Conservation (phyloP, 1,139 yeast genomes). For the Zygoascus hellenicus region DNA sequence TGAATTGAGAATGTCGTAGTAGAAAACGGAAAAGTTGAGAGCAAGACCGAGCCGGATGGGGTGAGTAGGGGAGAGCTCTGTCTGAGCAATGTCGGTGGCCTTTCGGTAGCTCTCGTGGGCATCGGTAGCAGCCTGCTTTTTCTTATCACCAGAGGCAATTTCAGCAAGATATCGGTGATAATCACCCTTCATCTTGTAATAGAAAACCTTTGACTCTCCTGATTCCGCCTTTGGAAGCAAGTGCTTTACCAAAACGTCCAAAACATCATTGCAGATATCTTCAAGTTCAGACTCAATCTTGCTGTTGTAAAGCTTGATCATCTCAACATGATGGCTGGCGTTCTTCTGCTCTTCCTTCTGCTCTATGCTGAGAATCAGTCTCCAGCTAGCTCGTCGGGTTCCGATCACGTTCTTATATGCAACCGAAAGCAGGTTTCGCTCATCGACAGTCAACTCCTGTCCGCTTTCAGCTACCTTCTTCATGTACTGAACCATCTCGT, state of each 20-base stretch:
- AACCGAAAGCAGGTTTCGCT: conserved; percentile 92
- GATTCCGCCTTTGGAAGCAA: conserved; percentile 93
- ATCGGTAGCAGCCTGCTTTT: conserved; percentile 90
- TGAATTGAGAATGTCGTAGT: conserved; percentile 95
- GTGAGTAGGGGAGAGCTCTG: conserved; percentile 97
- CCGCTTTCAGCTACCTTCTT: conserved; percentile 95
- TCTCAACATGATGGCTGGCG: conserved; percentile 71
- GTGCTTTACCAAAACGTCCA: conserved; percentile 80
- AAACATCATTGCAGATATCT: conserved; percentile 91
- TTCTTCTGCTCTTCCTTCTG: conserved; percentile 99
- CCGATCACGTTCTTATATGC: conserved; percentile 99
- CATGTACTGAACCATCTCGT: conserved; percentile 99
- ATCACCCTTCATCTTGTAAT: conserved; percentile 99
- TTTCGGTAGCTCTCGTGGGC: conserved; percentile 94
- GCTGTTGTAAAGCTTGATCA: conserved; percentile 90
- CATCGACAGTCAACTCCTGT: conserved; percentile 94
- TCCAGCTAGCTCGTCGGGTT: conserved; percentile 99
- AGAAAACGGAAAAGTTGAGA: conserved; percentile 94
- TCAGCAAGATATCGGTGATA: conserved; percentile 99
- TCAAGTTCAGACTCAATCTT: conserved; percentile 93
- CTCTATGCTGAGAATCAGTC: conserved; percentile 96
- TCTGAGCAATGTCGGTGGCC: conserved; percentile 96
- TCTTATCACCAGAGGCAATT: conserved; percentile 87
- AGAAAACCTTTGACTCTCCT: conserved; percentile 97
- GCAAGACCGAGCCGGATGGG: conserved; percentile 99